These are phyloP conservation scores for Russula vinacea DNA, from an alignment of 768 basidiomycete genomes.

Conservation along the genomic window DNA sequence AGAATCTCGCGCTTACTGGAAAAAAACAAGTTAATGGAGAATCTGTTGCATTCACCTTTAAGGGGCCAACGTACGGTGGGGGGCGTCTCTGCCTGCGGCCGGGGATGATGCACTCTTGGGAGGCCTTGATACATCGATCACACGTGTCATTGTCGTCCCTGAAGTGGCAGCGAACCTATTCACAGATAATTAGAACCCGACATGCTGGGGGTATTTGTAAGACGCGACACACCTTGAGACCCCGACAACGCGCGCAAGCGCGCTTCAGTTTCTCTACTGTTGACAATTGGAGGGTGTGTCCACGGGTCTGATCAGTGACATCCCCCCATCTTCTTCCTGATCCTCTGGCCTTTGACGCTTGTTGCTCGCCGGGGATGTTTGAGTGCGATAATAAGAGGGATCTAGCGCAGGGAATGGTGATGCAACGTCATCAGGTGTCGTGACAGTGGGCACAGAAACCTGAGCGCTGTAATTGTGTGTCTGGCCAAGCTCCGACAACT, in stretches of 20 bases:
- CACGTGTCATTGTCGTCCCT: constrained; percentile 68
- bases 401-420: constrained; percentile 4
- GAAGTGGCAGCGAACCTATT: constrained; percentile 74
- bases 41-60: not conserved
- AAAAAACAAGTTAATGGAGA: constrained; percentile 7
- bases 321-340: constrained; percentile 23
- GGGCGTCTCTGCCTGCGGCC: constrained; percentile 77
- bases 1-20: constrained; percentile 75
- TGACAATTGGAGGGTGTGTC: constrained; percentile 3
- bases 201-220: not conserved
- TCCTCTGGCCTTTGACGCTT: constrained; percentile 28
- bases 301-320: not conserved
- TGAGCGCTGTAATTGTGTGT: not conserved
- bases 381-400: constrained; percentile 1
- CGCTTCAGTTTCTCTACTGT: constrained; percentile 26
- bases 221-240: constrained; percentile 25
- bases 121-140: constrained; percentile 67
- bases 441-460: constrained; percentile 1
- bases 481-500: constrained; percentile 7
- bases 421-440: constrained; percentile 2
- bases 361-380: constrained; percentile 7
- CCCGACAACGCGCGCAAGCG: constrained; percentile 30
- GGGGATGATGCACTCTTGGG: constrained; percentile 74
- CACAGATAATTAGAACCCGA: not conserved
- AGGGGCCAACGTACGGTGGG: constrained; percentile 58